A percentile compares a stretch with the other conserved stretches of the same genome.
These are phyloP conservation scores for Colletotrichum scovillei DNA, from an alignment of 2,329 filamentous ascomycete genomes.

Conservation along the genomic window DNA sequence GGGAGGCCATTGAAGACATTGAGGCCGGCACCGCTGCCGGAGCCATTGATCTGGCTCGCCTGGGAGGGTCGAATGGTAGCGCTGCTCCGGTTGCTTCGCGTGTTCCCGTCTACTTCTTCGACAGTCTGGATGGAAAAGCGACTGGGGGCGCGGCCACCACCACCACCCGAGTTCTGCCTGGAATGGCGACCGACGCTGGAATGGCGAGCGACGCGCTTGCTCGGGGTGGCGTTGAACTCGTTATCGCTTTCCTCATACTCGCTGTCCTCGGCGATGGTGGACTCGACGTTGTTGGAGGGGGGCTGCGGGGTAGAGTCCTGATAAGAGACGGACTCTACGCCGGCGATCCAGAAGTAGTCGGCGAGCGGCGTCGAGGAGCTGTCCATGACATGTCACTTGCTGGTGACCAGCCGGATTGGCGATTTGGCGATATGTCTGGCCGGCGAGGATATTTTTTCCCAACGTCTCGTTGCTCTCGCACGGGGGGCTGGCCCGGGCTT, in stretches of 20 bases:
- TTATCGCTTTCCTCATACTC: conserved; percentile 61
- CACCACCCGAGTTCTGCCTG: conserved; percentile 64
- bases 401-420: conserved; percentile 33
- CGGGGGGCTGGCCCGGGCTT: conserved; percentile 34
- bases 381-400: conserved; percentile 65
- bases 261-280: conserved; percentile 72
- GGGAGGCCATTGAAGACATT: conserved; percentile 46
- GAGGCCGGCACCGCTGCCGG: conserved; percentile 35
- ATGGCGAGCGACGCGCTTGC: conserved; percentile 60
- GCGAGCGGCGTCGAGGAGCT: conserved; percentile 73
- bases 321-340: conserved; percentile 75
- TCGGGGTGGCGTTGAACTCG: conserved; percentile 42
- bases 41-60: conserved; percentile 35
- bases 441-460: conserved; percentile 31
- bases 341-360: conserved; percentile 82
- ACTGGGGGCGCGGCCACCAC: conserved; percentile 64
- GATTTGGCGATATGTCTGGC: conserved; percentile 31
- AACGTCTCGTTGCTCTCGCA: conserved; percentile 30
- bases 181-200: conserved; percentile 65
- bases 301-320: conserved; percentile 59
- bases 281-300: conserved; percentile 58
- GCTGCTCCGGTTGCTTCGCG: conserved; percentile 73
- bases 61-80: conserved; percentile 68
- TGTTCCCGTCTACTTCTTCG: conserved; percentile 69
- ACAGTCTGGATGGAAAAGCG: conserved; percentile 65